phyloP scores from a whole-genome alignment of 768 basidiomycete genomes.

The Leucocoprinus sp. region DNA sequence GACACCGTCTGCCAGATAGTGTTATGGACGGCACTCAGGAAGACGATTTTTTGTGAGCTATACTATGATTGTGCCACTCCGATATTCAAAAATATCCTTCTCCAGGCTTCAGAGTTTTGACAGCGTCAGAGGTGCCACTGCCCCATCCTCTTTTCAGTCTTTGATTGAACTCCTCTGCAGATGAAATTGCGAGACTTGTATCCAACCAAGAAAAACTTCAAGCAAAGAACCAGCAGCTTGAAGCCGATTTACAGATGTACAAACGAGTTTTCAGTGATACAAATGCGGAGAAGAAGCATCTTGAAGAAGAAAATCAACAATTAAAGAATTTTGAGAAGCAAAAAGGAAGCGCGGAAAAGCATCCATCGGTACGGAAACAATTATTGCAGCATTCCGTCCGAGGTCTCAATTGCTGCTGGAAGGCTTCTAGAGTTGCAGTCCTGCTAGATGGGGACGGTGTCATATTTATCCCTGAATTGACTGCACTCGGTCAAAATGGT shows the following conservation, averaged over 20 bases:
- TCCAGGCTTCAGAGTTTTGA: conserved; percentile 6
- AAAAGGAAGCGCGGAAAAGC: conserved; percentile 29
- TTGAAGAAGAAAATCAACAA: conserved; percentile 21
- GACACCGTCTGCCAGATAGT: background rate
- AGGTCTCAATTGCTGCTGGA: conserved; percentile 4
- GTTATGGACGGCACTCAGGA: background rate
- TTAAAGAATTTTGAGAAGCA: conserved; percentile 31
- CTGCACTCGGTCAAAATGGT: conserved; percentile 47
- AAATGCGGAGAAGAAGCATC: conserved; percentile 23
- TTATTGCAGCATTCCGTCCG: background rate
- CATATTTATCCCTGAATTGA: conserved; percentile 48
- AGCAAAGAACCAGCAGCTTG: conserved; percentile 27
- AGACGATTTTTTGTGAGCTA: background rate
- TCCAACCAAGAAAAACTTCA: conserved; percentile 22
- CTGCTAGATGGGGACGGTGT: conserved; percentile 62
- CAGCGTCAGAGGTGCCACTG: conserved; percentile 3
- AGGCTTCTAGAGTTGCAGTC: conserved; percentile 40
- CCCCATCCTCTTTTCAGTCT: background rate
- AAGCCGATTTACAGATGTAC: conserved; percentile 34
- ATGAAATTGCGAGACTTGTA: conserved; percentile 30
- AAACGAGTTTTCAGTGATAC: conserved; percentile 33
- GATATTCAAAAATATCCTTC: background rate
- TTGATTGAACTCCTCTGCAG: conserved; percentile 20
- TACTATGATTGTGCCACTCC: background rate
- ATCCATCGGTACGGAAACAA: conserved; percentile 28